These are phyloP conservation scores for Ampelomyces quisqualis DNA, from an alignment of 2,329 filamentous ascomycete species.

Conservation along the genomic window DNA sequence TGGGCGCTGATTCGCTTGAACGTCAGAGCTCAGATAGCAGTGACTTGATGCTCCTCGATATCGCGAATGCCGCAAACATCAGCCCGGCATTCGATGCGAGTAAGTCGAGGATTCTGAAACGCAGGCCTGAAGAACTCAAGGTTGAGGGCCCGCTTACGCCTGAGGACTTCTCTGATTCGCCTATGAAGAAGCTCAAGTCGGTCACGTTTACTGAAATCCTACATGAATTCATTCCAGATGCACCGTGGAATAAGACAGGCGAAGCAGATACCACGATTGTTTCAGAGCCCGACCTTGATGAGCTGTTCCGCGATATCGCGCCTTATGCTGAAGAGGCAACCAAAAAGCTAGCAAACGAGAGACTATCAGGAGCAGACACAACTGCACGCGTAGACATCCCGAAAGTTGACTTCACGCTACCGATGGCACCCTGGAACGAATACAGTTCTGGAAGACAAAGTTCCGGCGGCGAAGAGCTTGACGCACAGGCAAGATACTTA, in stretches of 20 bases:
- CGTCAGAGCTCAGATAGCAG: slow-evolving; percentile 36
- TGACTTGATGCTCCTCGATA: slow-evolving; percentile 36
- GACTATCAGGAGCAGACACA: slow-evolving; percentile 50
- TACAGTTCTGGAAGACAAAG: slow-evolving; percentile 20
- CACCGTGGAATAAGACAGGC: slow-evolving; percentile 25
- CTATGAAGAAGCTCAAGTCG: slow-evolving; percentile 45
- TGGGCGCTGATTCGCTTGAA: slow-evolving; percentile 36
- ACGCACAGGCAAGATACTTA: slow-evolving; percentile 37
- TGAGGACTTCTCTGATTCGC: slow-evolving; percentile 38
- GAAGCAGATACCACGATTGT: slow-evolving; percentile 12
- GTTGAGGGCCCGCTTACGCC: slow-evolving; percentile 52
- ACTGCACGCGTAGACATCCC: slow-evolving; percentile 54
- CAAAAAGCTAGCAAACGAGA: slow-evolving; percentile 46
- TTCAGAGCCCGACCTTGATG: slow-evolving; percentile 27
- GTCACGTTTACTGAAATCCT: slow-evolving; percentile 44
- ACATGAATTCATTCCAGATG: slow-evolving; percentile 36
- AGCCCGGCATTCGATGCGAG: slow-evolving; percentile 18
- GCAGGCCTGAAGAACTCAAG: slow-evolving; percentile 43
- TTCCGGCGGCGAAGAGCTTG: slow-evolving; percentile 23
- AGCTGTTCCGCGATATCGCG: slow-evolving; percentile 39
- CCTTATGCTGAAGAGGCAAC: slow-evolving; percentile 43
- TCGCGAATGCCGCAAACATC: slow-evolving; percentile 22
- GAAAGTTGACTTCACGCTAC: slow-evolving; percentile 46
- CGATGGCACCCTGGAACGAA: slow-evolving; percentile 51
- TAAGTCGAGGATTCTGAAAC: slow-evolving; percentile 30